Evolutionary conservation across 495 filamentous ascomycete genomes (phyloP).

Genomic region (Talaromyces borbonicus): DNA sequence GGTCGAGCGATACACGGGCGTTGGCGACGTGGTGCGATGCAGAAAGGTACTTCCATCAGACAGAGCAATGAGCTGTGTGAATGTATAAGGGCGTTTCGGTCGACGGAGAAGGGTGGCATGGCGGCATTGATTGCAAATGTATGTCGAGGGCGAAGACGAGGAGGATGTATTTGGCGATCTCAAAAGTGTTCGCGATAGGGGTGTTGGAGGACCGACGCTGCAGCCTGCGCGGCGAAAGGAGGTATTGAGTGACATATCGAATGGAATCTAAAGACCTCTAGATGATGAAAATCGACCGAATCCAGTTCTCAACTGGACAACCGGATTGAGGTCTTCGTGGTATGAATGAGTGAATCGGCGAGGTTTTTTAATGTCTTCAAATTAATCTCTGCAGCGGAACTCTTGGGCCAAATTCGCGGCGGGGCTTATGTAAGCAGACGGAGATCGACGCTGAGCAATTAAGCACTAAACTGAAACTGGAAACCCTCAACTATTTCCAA

Average conservation of each 20-base stretch:
- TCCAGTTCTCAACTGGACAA: no score
- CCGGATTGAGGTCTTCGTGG: no score
- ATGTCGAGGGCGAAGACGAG: conserved; percentile 27
- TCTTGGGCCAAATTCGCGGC: no score
- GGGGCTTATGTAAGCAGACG: no score
- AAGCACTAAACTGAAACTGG: no score
- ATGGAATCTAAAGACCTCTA: no score
- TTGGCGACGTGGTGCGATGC: conserved; percentile 78
- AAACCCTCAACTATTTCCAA: no score
- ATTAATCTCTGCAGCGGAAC: no score
- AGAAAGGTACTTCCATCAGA: conserved; percentile 86
- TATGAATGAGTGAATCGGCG: no score
- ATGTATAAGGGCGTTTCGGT: conserved; percentile 83
- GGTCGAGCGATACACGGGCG: conserved; percentile 60
- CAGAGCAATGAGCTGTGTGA: conserved; percentile 91
- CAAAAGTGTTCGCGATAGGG: conserved; percentile 5
- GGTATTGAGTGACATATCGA: conserved; percentile 28
- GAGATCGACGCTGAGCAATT: no score
- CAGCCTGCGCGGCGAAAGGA: conserved; percentile 35
- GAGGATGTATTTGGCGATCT: conserved; percentile 15
- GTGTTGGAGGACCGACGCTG: conserved; percentile 6
- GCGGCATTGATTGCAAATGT: conserved; percentile 47
- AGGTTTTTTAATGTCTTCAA: no score
- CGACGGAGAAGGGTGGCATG: conserved; percentile 83
- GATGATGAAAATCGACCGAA: no score